Percentiles rank a stretch among this genome's conserved stretches.
phyloP scores from a whole-genome alignment of 176 grass and related monocot genomes.

The Coix lacrymajobi region DNA sequence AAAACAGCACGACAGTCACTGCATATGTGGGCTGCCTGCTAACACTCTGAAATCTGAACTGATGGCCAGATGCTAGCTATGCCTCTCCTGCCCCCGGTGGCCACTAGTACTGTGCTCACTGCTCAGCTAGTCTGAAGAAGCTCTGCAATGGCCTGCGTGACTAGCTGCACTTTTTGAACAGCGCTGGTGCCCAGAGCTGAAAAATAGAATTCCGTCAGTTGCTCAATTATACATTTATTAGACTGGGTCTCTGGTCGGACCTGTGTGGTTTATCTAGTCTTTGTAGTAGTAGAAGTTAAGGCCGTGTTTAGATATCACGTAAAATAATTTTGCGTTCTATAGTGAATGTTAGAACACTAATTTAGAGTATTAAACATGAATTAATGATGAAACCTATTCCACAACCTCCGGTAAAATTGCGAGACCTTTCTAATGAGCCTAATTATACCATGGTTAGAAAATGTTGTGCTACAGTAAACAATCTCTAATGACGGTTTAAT shows the following conservation, averaged over 20 bases:
- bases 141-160: not conserved
- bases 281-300: not conserved
- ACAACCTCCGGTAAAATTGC: no score
- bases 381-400: no score
- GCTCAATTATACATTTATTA: not conserved
- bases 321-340: no score
- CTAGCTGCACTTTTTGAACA: not conserved
- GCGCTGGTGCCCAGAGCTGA: not conserved
- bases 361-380: no score
- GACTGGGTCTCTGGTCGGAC: not conserved
- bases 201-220: not conserved
- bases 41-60: not conserved
- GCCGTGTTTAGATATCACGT: no score
- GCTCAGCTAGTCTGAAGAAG: not conserved
- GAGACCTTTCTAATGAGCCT: no score
- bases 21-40: not conserved
- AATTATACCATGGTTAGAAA: no score
- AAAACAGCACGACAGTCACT: not conserved
- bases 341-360: no score
- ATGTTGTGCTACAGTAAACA: no score
- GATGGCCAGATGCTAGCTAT: not conserved
- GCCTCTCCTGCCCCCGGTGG: not conserved
- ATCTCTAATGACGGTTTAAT: no score
- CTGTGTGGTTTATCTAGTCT: not conserved
- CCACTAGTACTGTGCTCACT: not conserved